Evolutionary conservation across 2,329 filamentous ascomycete genomes (phyloP), one percentile per base, ranked within the genome.

Genomic region (Cercospora sp.): DNA sequence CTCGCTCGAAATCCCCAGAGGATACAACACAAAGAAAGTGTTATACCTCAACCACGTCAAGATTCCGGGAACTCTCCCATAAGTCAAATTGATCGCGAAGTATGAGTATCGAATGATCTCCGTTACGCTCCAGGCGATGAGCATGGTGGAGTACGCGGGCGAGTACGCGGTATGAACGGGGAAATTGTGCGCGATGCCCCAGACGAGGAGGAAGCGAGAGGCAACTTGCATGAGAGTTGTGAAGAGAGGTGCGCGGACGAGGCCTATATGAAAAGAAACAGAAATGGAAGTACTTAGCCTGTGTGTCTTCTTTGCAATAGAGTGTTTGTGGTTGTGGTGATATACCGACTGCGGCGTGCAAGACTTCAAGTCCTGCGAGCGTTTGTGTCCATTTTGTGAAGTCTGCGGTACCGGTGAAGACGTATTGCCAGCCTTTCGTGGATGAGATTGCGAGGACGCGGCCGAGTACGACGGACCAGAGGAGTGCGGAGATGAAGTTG

Each of bases 21-120:
- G 95, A 81, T 99, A 99, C 24, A 99, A 87, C 43, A 97, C 82
- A 75, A 92, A 93, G 82, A 99, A 99, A 7, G 92, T 93, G 80
- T 96, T 97, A 81, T 97, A 89, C 66, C 93, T 86, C 80, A 96
- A 83, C 91, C 93, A 97, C 43, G 88, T 88, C 77, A 97, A 85
- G 68, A 85, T 82, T 0, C 76, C 78, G 0, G 93, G 92, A 32
- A 91, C 87, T 0, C 74, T 74, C 74, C 83, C 76, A 64, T 79
- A 74, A 71, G 84, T 82, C 34, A 95, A 86, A 74, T 88, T 89
- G 75, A 93, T 85, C 40, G 91, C 91, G 79, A 98, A 98, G 85
- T 92, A 99, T 59, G 88, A 87, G 85, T 99, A 99, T 65, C 95
- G 90, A 75, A 97, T 90, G 63, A 97, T 91, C 82, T 99, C 95